Evolutionary conservation across 73 alveolate species (phyloP).

Genomic region (Loxodes magnus): DNA sequence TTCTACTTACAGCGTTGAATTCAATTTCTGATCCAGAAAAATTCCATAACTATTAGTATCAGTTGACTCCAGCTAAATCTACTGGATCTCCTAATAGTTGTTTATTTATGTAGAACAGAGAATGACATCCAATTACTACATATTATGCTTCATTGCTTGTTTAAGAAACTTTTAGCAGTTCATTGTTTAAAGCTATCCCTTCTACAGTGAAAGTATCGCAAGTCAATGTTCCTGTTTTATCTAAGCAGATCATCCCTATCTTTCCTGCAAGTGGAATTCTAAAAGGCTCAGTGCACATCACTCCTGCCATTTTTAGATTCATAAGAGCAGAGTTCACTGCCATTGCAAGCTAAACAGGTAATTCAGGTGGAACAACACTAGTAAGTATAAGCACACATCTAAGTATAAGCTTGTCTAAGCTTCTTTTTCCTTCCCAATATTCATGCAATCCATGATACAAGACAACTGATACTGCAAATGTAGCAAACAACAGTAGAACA

Average conservation of each 20-base stretch:
- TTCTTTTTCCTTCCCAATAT: conserved; percentile 60
- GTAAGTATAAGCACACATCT: conserved; percentile 96
- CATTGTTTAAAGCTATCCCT: conserved; percentile 59
- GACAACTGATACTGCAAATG: conserved; percentile 80
- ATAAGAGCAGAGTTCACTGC: conserved; percentile 93
- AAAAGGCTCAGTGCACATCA: conserved; percentile 98
- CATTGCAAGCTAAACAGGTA: conserved; percentile 96
- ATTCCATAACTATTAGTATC: conserved; percentile 28
- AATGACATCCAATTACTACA: conserved; percentile 89
- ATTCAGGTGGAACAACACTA: conserved; percentile 98
- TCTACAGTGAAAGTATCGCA: conserved; percentile 81
- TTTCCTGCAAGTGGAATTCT: conserved; percentile 99
- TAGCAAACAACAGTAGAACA: conserved; percentile 75
- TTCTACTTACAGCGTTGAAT: conserved; percentile 27
- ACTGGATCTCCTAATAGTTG: conserved; percentile 91
- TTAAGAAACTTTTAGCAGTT: conserved; percentile 10
- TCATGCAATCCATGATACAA: conserved; percentile 62
- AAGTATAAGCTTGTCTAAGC: conserved; percentile 73
- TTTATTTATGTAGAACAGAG: conserved; percentile 64
- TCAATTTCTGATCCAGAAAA: conserved; percentile 39
- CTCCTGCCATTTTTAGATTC: conserved; percentile 69
- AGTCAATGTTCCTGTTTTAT: conserved; percentile 99
- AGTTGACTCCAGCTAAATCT: conserved; percentile 78
- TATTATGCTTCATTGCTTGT: conserved; percentile 43
- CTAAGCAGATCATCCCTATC: conserved; percentile 87